Evolutionary conservation across 2,329 filamentous ascomycete species (phyloP), one percentile per base, ranked within the genome.

Genomic region (Conoideocrella luteorostrata): DNA sequence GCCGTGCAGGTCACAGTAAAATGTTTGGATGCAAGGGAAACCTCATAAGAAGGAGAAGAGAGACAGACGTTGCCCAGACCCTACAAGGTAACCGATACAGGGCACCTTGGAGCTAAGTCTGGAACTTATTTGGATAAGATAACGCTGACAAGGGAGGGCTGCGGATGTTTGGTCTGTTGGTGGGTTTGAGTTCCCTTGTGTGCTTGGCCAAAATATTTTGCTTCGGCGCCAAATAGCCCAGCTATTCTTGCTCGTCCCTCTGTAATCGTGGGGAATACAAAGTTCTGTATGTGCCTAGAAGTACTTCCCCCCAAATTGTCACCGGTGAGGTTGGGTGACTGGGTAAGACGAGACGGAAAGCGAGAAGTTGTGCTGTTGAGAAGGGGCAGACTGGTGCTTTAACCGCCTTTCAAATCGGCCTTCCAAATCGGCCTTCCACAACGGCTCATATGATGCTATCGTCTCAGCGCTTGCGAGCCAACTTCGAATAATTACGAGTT

Each of bases 81-180:
- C 30, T 37, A 36, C 36, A 23, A 41, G 30, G 30, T 37, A 36
- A 37, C 29, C 24, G 7, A 4, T 22, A n/a, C 37, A 45, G 38
- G 37, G 36, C 23, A 24, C 12, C 24, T 29, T n/a, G 11, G 7
- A 42, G 34, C 24, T 21, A 26, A 22, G 21, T 24, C 22, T 34
- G 21, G 37, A n/a, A 28, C 20, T 34, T 26, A 36, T 21, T 20
- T 11, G 26, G 36, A 37, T 22, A 40, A 43, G 40, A 43, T 39
- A 20, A 30, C n/a, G 20, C 18, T 13, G 35, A 29, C 43, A 12
- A 21, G 40, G 32, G 20, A 30, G 39, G 29, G 34, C 22, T 15
- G 32, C 33, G 42, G 23, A 28, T 12, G 23, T 33, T 33, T 15
- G 21, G 39, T 44, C 13, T 28, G 38, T 29, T 28, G 21, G 35